Conservation (phyloP, 129 eudicot species). For the Smallanthus sonchifolius region DNA sequence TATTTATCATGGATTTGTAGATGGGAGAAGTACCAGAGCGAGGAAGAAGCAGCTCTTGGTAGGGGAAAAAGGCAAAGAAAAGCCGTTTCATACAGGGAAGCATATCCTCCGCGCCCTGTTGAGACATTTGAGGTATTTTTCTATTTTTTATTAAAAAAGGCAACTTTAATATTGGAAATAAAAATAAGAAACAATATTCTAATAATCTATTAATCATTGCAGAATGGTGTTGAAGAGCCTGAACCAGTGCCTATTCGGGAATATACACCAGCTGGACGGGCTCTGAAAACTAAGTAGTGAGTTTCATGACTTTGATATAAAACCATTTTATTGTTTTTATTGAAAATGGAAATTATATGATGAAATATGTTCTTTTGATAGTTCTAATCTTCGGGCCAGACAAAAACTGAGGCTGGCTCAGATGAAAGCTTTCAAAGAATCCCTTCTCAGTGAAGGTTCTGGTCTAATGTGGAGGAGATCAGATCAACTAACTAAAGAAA, state of each 20-base stretch:
- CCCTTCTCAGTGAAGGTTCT: slow-evolving; percentile 25
- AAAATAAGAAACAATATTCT: not conserved
- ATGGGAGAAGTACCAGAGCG: slow-evolving; percentile 93
- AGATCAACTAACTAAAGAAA: slow-evolving; percentile 36
- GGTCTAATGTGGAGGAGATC: slow-evolving; percentile 24
- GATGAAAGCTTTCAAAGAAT: slow-evolving; percentile 39
- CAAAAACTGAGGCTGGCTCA: slow-evolving; percentile 69
- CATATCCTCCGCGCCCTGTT: slow-evolving; percentile 49
- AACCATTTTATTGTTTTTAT: not conserved
- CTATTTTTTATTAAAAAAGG: not conserved
- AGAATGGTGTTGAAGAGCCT: slow-evolving; percentile 65
- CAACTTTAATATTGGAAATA: not conserved
- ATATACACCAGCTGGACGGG: slow-evolving; percentile 82
- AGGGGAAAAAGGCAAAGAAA: slow-evolving; percentile 92
- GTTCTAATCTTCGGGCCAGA: slow-evolving; percentile 79
- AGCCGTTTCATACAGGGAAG: slow-evolving; percentile 86
- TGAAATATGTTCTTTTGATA: slow-evolving; percentile 34
- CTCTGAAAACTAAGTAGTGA: slow-evolving; percentile 76
- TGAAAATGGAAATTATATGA: not conserved
- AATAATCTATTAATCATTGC: slow-evolving; percentile 7
- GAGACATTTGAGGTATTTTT: slow-evolving; percentile 58
- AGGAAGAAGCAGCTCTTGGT: slow-evolving; percentile 97
- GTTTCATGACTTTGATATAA: slow-evolving; percentile 26
- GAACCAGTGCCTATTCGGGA: slow-evolving; percentile 75
- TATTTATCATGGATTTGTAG: slow-evolving; percentile 30